phyloP scores from a whole-genome alignment of 176 grass and related monocot species.

The Aegilops longissima region DNA sequence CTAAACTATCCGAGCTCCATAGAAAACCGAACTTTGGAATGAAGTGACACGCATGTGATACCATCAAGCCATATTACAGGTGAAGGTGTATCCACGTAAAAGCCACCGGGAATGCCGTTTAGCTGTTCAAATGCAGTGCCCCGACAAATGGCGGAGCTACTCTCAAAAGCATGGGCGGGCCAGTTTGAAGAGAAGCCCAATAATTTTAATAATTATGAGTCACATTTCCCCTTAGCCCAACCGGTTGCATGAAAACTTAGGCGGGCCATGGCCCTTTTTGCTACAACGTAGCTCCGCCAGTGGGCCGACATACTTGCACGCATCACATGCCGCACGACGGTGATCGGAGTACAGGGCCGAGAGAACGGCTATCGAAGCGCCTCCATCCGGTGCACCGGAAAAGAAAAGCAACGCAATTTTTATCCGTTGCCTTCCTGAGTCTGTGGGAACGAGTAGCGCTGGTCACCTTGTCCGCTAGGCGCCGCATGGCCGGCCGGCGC shows the following conservation, averaged over 20 bases:
- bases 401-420: not conserved
- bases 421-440: too few species aligned
- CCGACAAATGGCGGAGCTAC: too few species aligned
- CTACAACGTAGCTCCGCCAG: too few species aligned
- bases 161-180: too few species aligned
- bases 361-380: not conserved
- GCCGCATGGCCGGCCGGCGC: not conserved
- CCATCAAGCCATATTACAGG: not conserved
- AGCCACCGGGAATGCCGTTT: not conserved
- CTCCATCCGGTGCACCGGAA: not conserved
- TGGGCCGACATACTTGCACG: not conserved
- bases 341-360: not conserved
- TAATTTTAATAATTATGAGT: too few species aligned
- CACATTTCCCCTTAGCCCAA: too few species aligned
- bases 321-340: not conserved
- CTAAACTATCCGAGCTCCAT: not conserved
- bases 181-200: too few species aligned
- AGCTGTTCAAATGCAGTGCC: not conserved
- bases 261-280: too few species aligned
- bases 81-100: not conserved
- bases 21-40: not conserved
- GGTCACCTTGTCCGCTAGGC: slow-evolving; percentile 2
- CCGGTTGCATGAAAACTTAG: too few species aligned
- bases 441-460: not conserved
- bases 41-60: not conserved